Conservation (phyloP, 352 stramenopile genomes). For the Ophiocytium majus region DNA sequence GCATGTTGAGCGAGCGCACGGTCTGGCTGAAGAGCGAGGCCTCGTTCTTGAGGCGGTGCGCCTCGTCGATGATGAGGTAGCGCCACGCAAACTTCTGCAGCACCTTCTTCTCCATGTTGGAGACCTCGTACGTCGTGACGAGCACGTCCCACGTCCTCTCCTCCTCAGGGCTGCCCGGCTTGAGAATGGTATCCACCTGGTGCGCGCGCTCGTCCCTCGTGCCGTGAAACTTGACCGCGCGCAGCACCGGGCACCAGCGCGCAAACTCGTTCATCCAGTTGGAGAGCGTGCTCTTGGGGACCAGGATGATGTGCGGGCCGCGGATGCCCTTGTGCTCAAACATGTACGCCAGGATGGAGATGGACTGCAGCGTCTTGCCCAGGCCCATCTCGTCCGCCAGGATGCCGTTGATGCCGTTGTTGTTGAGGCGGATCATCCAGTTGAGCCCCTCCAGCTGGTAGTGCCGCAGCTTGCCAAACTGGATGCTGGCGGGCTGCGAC, state of each 20-base stretch:
- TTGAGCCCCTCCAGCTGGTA: constrained; percentile 98
- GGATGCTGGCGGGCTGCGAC: constrained; percentile 89
- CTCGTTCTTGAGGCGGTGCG: constrained; percentile 99
- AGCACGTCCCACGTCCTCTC: constrained; percentile 72
- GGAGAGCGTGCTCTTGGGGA: constrained; percentile 96
- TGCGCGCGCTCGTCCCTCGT: constrained; percentile 72
- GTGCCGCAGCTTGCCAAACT: constrained; percentile 89
- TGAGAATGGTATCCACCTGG: constrained; percentile 60
- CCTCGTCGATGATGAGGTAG: constrained; percentile 99
- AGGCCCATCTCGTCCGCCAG: constrained; percentile 58
- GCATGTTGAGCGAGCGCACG: constrained; percentile 61
- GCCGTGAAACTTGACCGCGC: constrained; percentile 96
- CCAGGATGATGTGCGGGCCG: constrained; percentile 97
- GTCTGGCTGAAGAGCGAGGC: constrained; percentile 75
- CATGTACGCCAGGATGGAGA: constrained; percentile 95
- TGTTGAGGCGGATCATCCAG: constrained; percentile 98
- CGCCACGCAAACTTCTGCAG: constrained; percentile 88
- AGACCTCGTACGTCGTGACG: constrained; percentile 59
- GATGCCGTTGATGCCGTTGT: constrained; percentile 92
- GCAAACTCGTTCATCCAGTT: constrained; percentile 98
- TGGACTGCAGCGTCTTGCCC: constrained; percentile 97
- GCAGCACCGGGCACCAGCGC: constrained; percentile 90
- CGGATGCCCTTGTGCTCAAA: constrained; percentile 72
- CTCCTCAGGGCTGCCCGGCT: constrained; percentile 57
- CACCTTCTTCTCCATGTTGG: constrained; percentile 81